Evolutionary conservation across 768 basidiomycete species (phyloP), one percentile per base, ranked within the genome.

Genomic region (Auricularia sp.): DNA sequence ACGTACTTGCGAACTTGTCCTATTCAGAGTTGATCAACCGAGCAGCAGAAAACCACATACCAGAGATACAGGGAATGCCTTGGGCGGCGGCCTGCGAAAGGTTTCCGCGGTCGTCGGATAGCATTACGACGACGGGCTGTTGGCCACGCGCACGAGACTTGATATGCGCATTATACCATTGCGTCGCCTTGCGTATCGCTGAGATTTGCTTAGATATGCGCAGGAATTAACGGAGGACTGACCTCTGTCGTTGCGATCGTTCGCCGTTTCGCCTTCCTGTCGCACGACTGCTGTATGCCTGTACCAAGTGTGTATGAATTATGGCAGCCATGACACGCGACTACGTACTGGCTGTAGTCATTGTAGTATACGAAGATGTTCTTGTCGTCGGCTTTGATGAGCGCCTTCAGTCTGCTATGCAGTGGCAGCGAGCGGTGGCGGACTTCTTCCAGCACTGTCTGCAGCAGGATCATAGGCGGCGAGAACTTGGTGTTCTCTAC

Each of bases 371-470:
- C 79, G 85, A 87, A 91, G 10, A 87, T 81, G n/a, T 77, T 79
- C 71, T 93, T 93, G 66, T 92, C 93, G 64, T 98, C 96, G 68
- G 86, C 84, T 67, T 85, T 89, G 36, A 88, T 81, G 59, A 98
- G 80, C 1, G 88, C 84, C 69, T 91, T 95, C 67, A 99, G 81
- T 36, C 95, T 88, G 73, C 94, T 98, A 76, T 92, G 93, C 16
- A 98, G 77, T 3, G 96, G 96, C 33, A 98, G 77, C 1, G 91
- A 93, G 21, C 97, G 83, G 73, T 98, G 97, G 65, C 96, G 83
- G 65, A 98, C 93, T 84, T 99, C 97, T 68, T 97, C 91, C 62
- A 98, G 79, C 2, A 98, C 95, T 0, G 96, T 99, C 75, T 98
- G 96, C 2, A 97, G 83, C 29, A 99, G 78, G 64, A 99, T 87